phyloP scores from a whole-genome alignment of 208 protist genomes.

The Wallacemonas rigidus region DNA sequence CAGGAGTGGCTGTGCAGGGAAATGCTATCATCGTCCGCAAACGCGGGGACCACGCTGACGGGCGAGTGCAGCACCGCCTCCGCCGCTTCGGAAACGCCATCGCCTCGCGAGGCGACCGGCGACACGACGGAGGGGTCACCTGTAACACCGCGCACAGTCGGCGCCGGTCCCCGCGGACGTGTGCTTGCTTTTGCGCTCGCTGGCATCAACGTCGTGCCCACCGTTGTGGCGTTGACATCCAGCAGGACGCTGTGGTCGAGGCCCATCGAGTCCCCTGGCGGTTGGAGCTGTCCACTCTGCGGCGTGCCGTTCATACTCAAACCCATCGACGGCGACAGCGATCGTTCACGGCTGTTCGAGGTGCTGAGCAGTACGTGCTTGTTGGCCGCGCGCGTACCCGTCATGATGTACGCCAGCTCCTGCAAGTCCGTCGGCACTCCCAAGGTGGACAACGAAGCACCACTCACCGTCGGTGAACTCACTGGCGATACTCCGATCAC shows the following conservation, averaged over 20 bases:
- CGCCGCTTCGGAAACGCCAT: no score
- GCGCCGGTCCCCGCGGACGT: no score
- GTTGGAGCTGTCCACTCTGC: neutral
- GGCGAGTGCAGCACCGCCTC: neutral
- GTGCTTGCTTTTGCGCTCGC: neutral
- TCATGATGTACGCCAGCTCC: conserved; percentile 27
- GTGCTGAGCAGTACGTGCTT: conserved; percentile 17
- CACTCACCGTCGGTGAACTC: neutral
- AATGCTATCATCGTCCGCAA: conserved; percentile 17
- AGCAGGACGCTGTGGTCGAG: conserved; percentile 19
- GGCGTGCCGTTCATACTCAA: neutral
- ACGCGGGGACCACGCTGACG: neutral
- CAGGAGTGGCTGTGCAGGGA: conserved; percentile 8
- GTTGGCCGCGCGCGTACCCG: conserved; percentile 12
- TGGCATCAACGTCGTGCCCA: conserved; percentile 14
- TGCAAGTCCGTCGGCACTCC: conserved; percentile 6
- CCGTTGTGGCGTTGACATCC: conserved; percentile 16
- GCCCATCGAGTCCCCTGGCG: neutral
- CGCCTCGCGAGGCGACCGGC: no score
- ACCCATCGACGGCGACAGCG: conserved; percentile 14
- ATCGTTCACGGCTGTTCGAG: conserved; percentile 14
- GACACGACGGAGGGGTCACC: no score
- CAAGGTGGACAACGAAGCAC: neutral
- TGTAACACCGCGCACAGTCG: no score
- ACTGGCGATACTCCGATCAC: conserved; percentile 20